A percentile compares a stretch with the other conserved stretches of the same genome.
phyloP scores from a whole-genome alignment of 176 grass and related monocot species.

The Raddia distichophylla region DNA sequence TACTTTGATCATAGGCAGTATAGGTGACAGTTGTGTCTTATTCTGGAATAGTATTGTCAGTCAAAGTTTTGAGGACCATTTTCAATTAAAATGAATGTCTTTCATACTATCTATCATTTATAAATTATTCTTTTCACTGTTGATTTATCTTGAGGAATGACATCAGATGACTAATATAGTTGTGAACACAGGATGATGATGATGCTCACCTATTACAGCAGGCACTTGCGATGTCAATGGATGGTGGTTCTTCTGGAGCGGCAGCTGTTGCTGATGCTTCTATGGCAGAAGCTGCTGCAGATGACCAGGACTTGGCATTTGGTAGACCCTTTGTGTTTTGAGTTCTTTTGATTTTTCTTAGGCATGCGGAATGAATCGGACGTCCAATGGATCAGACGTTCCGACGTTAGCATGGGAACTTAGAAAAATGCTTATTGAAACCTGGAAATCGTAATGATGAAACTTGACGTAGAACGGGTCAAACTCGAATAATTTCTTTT shows the following conservation, averaged over 20 bases:
- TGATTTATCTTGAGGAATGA: slow-evolving; percentile 29
- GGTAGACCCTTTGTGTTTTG: slow-evolving; percentile 49
- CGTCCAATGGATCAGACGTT: too few species aligned
- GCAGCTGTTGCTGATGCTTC: slow-evolving; percentile 53
- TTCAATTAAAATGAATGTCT: slow-evolving; percentile 11
- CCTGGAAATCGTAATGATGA: too few species aligned
- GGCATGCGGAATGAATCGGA: too few species aligned
- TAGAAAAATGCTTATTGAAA: too few species aligned
- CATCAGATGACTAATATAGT: slow-evolving; percentile 31
- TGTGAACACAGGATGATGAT: slow-evolving; percentile 69
- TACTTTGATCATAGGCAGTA: background rate
- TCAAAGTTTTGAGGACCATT: background rate
- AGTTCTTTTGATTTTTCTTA: background rate
- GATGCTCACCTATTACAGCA: slow-evolving; percentile 69
- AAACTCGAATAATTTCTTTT: too few species aligned
- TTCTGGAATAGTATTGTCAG: slow-evolving; percentile 9
- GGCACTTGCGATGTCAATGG: slow-evolving; percentile 96
- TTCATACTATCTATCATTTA: slow-evolving; percentile 13
- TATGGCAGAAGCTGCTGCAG: slow-evolving; percentile 64
- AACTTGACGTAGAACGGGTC: too few species aligned
- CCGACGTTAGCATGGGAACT: too few species aligned
- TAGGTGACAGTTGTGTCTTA: background rate
- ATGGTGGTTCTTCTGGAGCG: slow-evolving; percentile 56
- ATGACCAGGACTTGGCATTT: slow-evolving; percentile 83
- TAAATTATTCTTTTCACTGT: background rate